Base-by-base conservation (phyloP, 148 eudicot genomes). In the Rhododendron kiyosumense region DNA sequence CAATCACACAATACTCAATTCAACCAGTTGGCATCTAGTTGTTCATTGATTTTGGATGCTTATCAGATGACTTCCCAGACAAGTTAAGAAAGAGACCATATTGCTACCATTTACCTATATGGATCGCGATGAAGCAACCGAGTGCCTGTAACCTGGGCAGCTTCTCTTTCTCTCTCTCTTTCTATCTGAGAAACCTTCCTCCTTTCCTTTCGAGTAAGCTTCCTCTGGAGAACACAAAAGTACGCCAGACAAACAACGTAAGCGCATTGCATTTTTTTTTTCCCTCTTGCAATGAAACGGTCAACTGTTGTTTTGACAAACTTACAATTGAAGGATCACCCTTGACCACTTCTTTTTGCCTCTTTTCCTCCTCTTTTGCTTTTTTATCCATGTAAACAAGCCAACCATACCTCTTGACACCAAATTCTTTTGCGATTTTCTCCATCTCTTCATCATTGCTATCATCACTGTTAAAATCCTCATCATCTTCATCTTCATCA, bases 331-430 rank as follows among this genome's bases (percentile, higher is more conserved):
- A 90, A 84, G 99, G 98, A 92, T 97, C 99, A 81, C 99, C 99
- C 93, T 97, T 97, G 82, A 97, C 94, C 86, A 94, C 93, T 93
- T 97, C 99, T 84, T 95, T 95, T 90, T 97, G 99, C 91, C 92
- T 97, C 90, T 88, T 95, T 87, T 92, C 98, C 86, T 97, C 99
- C 89, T 95, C 98, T 86, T 95, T 97, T 79, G 98, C 98, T 90
- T 95, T 97, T 89, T 97, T 95, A 87, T 97, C 99, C 98, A 93
- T 95, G 88, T 91, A 97, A 65, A 97, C 96, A 89, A 97, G 98
- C 99, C 99, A 97, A 74, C 99, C 99, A 87, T 97, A 97, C 87
- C 99, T 91, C 90, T 95, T 95, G 86, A 97, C 96, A 73, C 99
- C 99, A 91, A 92, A 95, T 49, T 97, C 98, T 88, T 95, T 97